These are phyloP conservation scores for Neurospora tetrasperma DNA, from an alignment of 495 filamentous ascomycete genomes.

Conservation along the genomic window DNA sequence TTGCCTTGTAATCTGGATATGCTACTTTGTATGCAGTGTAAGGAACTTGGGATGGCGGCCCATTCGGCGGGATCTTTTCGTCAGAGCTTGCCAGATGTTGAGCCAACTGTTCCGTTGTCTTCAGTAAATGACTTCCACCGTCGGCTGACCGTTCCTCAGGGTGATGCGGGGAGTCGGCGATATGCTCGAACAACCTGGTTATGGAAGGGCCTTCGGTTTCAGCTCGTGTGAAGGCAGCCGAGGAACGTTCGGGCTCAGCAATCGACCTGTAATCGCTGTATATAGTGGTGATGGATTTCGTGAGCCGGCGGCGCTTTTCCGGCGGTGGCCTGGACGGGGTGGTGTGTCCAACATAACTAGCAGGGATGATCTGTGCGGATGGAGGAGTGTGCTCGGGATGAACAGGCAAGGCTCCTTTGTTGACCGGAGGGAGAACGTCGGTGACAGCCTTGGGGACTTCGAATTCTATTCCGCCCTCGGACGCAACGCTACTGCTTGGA, in stretches of 20 bases:
- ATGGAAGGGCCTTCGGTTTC: neutral
- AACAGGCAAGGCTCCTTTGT: conserved; percentile 6
- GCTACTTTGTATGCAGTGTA: conserved; percentile 43
- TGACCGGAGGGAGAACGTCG: conserved; percentile 16
- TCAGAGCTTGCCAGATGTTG: conserved; percentile 4
- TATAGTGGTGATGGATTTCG: neutral
- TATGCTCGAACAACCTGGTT: neutral
- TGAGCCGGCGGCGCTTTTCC: conserved; percentile 8
- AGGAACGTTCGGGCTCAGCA: neutral
- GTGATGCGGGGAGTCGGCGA: neutral
- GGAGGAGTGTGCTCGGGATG: conserved; percentile 21
- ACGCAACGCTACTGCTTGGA: conserved; percentile 23
- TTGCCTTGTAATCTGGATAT: conserved; percentile 50
- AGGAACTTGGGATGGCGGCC: conserved; percentile 14
- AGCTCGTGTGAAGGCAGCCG: neutral
- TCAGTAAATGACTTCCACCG: neutral
- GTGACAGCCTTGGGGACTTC: conserved; percentile 41
- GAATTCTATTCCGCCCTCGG: conserved; percentile 46
- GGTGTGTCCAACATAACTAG: conserved; percentile 9
- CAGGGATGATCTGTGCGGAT: conserved; percentile 34
- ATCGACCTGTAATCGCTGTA: neutral
- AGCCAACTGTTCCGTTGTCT: neutral
- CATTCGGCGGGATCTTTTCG: conserved; percentile 14
- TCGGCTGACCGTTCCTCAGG: neutral
- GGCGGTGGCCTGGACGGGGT: neutral